Conservation (phyloP, 139 green algal species). For the Auxenochlorella protothecoides region DNA sequence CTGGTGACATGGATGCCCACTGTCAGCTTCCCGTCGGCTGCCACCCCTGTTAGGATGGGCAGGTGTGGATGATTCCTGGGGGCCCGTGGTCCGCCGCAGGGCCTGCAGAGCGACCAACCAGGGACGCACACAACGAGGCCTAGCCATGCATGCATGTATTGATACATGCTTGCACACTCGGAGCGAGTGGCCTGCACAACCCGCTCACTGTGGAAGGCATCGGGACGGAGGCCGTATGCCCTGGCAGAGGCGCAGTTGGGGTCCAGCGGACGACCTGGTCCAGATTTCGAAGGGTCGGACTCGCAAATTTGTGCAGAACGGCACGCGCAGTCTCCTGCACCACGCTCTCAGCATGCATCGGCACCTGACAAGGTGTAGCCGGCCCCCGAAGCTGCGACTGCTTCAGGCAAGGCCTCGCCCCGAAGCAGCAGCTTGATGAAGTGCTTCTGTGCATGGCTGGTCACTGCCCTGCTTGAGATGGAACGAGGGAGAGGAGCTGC, state of each 20-base stretch:
- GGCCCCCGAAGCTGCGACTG: conserved; percentile 5
- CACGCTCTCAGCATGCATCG: neutral
- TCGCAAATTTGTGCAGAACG: neutral
- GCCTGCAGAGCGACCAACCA: neutral
- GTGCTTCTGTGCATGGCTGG: conserved; percentile 66
- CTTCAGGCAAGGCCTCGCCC: conserved; percentile 50
- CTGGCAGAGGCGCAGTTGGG: conserved; percentile 51
- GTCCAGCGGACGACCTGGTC: conserved; percentile 59
- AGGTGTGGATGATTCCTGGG: neutral
- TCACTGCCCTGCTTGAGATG: conserved; percentile 23
- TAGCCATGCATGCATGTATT: no score
- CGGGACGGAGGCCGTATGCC: conserved; percentile 65
- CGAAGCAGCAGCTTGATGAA: conserved; percentile 69
- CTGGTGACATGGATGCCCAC: conserved; percentile 26
- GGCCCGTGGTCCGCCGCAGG: neutral
- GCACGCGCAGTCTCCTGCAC: neutral
- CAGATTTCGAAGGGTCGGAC: conserved; percentile 29
- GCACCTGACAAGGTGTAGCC: conserved; percentile 29
- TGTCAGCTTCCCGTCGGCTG: neutral
- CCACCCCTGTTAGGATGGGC: no score
- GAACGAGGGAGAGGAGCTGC: no score
- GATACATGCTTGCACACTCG: no score
- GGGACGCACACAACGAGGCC: no score
- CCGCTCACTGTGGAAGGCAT: conserved; percentile 42
- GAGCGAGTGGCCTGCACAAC: neutral